Evolutionary conservation across 1,284 basidiomycete species (phyloP), one percentile per base, ranked within the genome.

Genomic region (Boletus sp.): DNA sequence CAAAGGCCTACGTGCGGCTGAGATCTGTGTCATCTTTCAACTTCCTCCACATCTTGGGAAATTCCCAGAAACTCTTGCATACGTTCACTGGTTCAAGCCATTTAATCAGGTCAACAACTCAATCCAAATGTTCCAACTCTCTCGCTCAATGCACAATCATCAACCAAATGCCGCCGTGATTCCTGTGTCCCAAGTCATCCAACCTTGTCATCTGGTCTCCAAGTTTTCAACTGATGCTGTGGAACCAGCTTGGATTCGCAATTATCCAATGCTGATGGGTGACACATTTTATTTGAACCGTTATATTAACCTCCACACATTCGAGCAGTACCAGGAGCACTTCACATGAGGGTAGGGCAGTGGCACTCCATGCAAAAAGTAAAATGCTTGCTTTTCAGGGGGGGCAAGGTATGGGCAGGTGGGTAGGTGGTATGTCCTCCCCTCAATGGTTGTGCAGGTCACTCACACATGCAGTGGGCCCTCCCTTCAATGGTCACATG

Each of bases 151-250:
- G 9, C 2, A n/a, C 6, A 35, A 47, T 8, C 44, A 37, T 3
- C 8, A 19, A 1, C 31, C 51, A 0, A 31, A 57, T 35, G 47
- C 64, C 3, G n/a, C n/a, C 0, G 31, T 68, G 2, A 11, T 67
- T 2, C 55, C 51, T 0, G 10, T 63, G 1, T 23, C 43, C 16
- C 23, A 6, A 11, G 23, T 31, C 10, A 28, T 2, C 16, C 64
- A 66, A 11, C 37, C 19, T 2, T 63, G 57, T 2, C 66, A 67
- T 16, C 48, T 68, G 0, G 37, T 64, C 2, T 64, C 67, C 2
- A 44, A 25, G 6, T 67, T 67, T 23, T 33, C 58, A 3, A 25
- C 17, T 6, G 46, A 44, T 3, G 33, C 19, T 0, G n/a, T 67
- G 6, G 6, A 60, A 16, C 46, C 51, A 1, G n/a, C n/a, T 0